Evolutionary conservation across 2,329 filamentous ascomycete genomes (phyloP), one percentile per base, ranked within the genome.

Genomic region (Dothiorella sarmentorum): DNA sequence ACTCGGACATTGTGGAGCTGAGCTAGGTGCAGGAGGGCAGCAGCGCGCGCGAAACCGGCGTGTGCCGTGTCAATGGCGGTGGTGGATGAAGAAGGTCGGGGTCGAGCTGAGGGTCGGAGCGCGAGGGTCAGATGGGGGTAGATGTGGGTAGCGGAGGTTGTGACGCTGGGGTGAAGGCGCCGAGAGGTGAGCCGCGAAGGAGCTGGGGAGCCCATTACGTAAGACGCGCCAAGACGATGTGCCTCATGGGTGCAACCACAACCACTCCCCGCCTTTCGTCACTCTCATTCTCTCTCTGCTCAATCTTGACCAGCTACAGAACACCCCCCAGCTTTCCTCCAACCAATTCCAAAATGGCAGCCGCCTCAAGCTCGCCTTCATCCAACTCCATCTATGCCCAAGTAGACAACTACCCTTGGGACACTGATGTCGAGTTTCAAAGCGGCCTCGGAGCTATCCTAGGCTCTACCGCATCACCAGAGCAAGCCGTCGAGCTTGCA

Each of bases 331-430:
- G 17, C 27, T 7, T 17, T 29, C n/a, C 11, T n/a, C 6, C n/a
- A 15, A 20, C 11, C 7, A n/a, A 18, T 26, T 24, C 11, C 44
- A 42, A 17, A 35, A 58, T 56, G 47, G 33, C 58, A 22, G 42
- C 51, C 9, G 51, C 58, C 7, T 7, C 20, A 7, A 20, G 31
- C 3, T 13, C 43, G 4, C 33, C 49, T 6, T 37, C 58, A n/a
- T 43, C 58, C 20, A 3, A 33, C 9, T 49, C 51, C 42, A 56
- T 60, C 26, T 89, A 84, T 69, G 73, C 77, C 59, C 81, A 85
- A 61, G 82, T 90, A 52, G 85, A 88, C 65, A 73, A 74, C 22
- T 90, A 90, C 67, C 79, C 82, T 17, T 91, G 87, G 87, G 79
- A 79, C 61, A 80, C 81, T 61, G 88, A 91, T 71, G 77, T 79